Percentiles rank a stretch among this genome's conserved stretches.
These are phyloP conservation scores for Trichophyton rubrum DNA, from an alignment of 2,329 filamentous ascomycete species.

Conservation along the genomic window DNA sequence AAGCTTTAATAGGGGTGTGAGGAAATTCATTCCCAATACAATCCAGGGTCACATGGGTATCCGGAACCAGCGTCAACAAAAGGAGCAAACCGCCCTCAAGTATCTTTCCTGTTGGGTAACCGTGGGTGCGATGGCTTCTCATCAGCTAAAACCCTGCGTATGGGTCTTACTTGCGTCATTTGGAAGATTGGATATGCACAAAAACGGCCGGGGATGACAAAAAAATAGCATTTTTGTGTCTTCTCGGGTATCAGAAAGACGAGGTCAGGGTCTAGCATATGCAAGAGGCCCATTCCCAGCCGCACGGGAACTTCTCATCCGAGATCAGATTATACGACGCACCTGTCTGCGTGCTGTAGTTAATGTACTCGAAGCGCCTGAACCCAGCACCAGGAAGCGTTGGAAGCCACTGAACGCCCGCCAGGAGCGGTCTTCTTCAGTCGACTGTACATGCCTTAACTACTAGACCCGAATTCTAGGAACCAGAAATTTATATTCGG, in stretches of 20 bases:
- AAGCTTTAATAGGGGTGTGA: not conserved
- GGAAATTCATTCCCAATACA: not conserved
- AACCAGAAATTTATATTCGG: not conserved
- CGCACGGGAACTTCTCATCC: not conserved
- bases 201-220: not conserved
- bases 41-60: not conserved
- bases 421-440: not conserved
- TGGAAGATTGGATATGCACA: not conserved
- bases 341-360: not conserved
- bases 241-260: not conserved
- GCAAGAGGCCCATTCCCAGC: not conserved
- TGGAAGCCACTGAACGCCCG: not conserved
- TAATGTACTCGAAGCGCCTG: not conserved
- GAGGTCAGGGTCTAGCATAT: not conserved
- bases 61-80: not conserved
- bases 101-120: not conserved
- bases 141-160: not conserved
- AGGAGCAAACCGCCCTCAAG: not conserved
- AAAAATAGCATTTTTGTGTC: not conserved
- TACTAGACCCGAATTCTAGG: not conserved
- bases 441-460: not conserved
- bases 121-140: not conserved
- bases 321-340: not conserved
- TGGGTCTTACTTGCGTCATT: not conserved
- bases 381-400: not conserved